These are phyloP conservation scores for Aureobasidium pullulans DNA, from an alignment of 2,329 filamentous ascomycete genomes.

Conservation along the genomic window DNA sequence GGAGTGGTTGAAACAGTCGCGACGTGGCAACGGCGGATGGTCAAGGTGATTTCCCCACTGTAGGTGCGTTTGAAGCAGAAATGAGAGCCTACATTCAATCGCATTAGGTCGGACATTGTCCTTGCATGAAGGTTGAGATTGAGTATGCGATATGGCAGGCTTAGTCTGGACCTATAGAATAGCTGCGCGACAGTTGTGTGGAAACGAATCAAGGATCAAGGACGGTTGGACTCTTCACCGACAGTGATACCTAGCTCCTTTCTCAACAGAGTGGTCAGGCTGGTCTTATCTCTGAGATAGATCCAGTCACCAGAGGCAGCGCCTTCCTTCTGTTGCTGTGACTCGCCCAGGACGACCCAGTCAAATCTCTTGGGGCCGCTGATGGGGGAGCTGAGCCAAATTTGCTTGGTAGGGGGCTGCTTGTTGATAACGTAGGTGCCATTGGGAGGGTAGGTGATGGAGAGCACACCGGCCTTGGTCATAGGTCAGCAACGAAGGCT, in stretches of 20 bases:
- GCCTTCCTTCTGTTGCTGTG: conserved; percentile 72
- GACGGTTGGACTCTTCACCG: conserved; percentile 18
- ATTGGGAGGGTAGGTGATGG: conserved; percentile 58
- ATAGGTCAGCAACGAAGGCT: conserved; percentile 9
- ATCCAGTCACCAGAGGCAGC: conserved; percentile 72
- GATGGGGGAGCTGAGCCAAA: conserved; percentile 89
- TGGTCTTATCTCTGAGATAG: conserved; percentile 75
- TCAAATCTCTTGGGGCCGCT: conserved; percentile 93
- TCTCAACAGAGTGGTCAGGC: conserved; percentile 63
- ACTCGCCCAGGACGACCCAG: conserved; percentile 69
- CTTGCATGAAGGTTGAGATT: not conserved
- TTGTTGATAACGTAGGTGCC: conserved; percentile 97
- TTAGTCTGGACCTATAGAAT: not conserved
- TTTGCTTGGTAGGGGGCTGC: conserved; percentile 93
- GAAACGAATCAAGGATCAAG: not conserved
- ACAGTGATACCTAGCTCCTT: conserved; percentile 68
- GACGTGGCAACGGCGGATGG: conserved; percentile 7
- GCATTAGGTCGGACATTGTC: not conserved
- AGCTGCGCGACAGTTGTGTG: not conserved
- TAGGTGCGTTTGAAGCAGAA: not conserved
- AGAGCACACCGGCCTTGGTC: conserved; percentile 73
- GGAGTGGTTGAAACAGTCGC: conserved; percentile 1
- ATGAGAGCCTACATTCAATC: not conserved
- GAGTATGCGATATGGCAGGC: not conserved
- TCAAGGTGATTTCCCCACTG: not conserved